phyloP scores from a whole-genome alignment of 2,329 filamentous ascomycete species.

The Fusarium dimerum region DNA sequence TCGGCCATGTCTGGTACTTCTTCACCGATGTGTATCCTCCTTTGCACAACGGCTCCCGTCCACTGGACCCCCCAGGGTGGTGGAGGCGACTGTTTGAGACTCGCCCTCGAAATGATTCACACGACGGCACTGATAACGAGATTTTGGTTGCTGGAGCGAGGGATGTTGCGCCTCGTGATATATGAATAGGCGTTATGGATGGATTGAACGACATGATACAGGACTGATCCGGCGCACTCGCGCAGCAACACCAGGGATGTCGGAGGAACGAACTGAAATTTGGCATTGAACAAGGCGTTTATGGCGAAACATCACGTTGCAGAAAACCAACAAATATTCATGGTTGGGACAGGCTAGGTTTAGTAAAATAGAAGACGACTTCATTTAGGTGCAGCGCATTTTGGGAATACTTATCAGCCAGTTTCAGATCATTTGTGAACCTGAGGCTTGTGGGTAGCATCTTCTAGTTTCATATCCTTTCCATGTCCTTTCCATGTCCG shows the following conservation, averaged over 20 bases:
- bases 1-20: slow-evolving; percentile 98
- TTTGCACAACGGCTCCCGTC: slow-evolving; percentile 79
- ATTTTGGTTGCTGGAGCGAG: slow-evolving; percentile 58
- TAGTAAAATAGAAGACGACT: background rate
- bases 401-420: too few relatives aligned
- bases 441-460: too few relatives aligned
- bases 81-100: slow-evolving; percentile 84
- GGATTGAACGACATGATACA: background rate
- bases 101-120: slow-evolving; percentile 48
- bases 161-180: slow-evolving; percentile 28
- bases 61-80: slow-evolving; percentile 85
- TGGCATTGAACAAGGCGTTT: background rate
- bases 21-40: slow-evolving; percentile 96
- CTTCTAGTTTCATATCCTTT: too few relatives aligned
- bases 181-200: slow-evolving; percentile 6
- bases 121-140: slow-evolving; percentile 61
- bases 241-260: background rate
- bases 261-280: background rate
- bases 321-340: background rate
- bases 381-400: too few relatives aligned
- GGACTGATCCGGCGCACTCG: too few relatives aligned
- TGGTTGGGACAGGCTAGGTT: background rate
- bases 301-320: background rate
- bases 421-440: too few relatives aligned
- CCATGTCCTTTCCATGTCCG: too few relatives aligned